phyloP scores from a whole-genome alignment of 345 rosid genomes.

The Limnanthes douglasii region DNA sequence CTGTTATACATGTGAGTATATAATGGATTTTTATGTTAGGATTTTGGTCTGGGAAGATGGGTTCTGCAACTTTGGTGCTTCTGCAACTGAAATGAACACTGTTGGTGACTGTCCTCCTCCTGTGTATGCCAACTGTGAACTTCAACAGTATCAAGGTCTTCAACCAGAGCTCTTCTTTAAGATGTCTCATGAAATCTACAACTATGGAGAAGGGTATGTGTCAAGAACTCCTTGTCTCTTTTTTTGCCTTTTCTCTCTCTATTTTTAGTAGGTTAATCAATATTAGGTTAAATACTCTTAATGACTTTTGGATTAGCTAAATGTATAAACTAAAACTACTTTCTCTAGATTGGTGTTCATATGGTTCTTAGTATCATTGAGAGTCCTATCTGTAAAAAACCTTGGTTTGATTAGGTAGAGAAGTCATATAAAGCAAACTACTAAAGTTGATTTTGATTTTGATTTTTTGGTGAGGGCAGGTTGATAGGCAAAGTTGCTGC shows the following conservation, averaged over 20 bases:
- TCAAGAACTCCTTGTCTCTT: no score
- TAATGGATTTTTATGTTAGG: constrained; percentile 37
- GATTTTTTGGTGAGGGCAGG: constrained; percentile 26
- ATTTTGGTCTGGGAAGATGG: constrained; percentile 99
- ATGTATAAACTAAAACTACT: no score
- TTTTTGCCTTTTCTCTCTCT: no score
- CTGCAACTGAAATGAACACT: constrained; percentile 38
- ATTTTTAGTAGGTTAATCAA: no score
- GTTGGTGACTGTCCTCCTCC: constrained; percentile 21
- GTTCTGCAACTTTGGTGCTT: constrained; percentile 89
- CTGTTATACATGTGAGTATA: no score
- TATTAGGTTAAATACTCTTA: no score
- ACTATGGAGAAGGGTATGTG: constrained; percentile 96
- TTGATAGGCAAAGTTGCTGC: constrained; percentile 96
- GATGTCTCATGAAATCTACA: constrained; percentile 99
- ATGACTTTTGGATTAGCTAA: no score
- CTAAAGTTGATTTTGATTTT: constrained; percentile 13
- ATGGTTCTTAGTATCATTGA: no score
- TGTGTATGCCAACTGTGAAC: constrained; percentile 39
- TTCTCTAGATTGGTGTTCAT: no score
- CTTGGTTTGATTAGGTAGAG: no score
- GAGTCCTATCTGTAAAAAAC: no score
- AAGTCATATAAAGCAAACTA: no score
- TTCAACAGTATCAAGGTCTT: constrained; percentile 73
- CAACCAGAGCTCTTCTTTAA: constrained; percentile 96